Evolutionary conservation across 345 rosid genomes (phyloP).

Genomic region (Adansonia digitata): DNA sequence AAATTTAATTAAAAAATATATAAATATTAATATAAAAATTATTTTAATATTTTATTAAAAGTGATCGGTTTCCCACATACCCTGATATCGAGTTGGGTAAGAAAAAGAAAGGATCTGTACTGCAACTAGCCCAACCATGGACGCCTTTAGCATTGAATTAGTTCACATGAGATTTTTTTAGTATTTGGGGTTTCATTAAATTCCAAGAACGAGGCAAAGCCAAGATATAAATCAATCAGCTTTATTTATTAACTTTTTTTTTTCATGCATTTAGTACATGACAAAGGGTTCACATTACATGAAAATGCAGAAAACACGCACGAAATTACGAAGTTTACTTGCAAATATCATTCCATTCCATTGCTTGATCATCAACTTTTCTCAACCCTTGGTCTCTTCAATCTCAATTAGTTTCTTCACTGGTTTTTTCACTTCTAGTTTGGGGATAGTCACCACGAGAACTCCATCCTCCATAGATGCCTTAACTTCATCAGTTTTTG

Average conservation of each 20-base stretch:
- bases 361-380: no score
- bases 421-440: slow-evolving; percentile 31
- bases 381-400: slow-evolving; percentile 7
- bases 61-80: no score
- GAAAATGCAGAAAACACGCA: not conserved
- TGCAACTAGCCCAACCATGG: no score
- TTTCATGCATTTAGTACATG: not conserved
- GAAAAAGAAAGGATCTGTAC: no score
- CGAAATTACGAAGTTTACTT: not conserved
- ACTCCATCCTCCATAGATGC: slow-evolving; percentile 45
- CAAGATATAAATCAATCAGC: not conserved
- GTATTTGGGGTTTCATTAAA: not conserved
- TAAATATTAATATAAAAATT: no score
- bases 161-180: no score
- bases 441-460: slow-evolving; percentile 35
- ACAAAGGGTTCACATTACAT: not conserved
- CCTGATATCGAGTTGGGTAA: no score
- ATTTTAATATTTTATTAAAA: no score
- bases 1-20: no score
- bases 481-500: slow-evolving; percentile 33
- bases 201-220: not conserved
- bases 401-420: slow-evolving; percentile 37
- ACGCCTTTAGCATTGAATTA: no score
- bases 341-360: no score
- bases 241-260: no score